These are phyloP conservation scores for Silene conica DNA, from an alignment of 148 eudicot genomes.

Conservation along the genomic window DNA sequence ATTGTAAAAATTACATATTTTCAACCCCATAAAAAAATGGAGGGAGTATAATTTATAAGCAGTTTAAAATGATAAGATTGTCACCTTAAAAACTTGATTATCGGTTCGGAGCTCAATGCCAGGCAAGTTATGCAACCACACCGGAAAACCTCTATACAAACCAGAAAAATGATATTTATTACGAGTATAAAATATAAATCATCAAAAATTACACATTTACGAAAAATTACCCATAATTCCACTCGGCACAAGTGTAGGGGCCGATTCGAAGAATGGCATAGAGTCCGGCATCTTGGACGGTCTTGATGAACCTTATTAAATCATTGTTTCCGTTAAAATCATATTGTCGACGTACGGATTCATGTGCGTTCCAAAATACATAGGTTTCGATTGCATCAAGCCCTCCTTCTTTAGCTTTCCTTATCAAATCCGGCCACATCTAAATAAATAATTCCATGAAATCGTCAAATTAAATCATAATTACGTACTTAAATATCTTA, in stretches of 20 bases:
- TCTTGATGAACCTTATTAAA: conserved; percentile 49
- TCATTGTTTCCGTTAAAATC: conserved; percentile 51
- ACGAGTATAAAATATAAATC: neutral
- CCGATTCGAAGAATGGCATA: conserved; percentile 67
- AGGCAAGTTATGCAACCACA: conserved; percentile 58
- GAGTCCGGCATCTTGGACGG: conserved; percentile 52
- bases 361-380: conserved; percentile 67
- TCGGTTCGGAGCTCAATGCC: conserved; percentile 47
- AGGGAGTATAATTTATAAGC: neutral
- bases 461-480: neutral
- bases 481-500: too few relatives aligned
- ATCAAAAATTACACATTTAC: neutral
- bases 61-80: neutral
- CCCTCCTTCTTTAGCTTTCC: conserved; percentile 54
- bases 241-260: conserved; percentile 72
- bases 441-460: neutral
- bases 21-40: too few relatives aligned
- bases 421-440: conserved; percentile 81
- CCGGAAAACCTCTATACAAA: conserved; percentile 49
- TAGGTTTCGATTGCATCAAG: conserved; percentile 53
- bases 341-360: conserved; percentile 48
- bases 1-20: too few relatives aligned
- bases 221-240: conserved; percentile 59
- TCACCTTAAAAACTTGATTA: conserved; percentile 44
- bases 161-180: neutral